A percentile compares a stretch with the other conserved stretches of the same genome.
These are phyloP conservation scores for Coccomyxa subellipsoidea DNA, from an alignment of 163 green algal genomes.

Conservation along the genomic window DNA sequence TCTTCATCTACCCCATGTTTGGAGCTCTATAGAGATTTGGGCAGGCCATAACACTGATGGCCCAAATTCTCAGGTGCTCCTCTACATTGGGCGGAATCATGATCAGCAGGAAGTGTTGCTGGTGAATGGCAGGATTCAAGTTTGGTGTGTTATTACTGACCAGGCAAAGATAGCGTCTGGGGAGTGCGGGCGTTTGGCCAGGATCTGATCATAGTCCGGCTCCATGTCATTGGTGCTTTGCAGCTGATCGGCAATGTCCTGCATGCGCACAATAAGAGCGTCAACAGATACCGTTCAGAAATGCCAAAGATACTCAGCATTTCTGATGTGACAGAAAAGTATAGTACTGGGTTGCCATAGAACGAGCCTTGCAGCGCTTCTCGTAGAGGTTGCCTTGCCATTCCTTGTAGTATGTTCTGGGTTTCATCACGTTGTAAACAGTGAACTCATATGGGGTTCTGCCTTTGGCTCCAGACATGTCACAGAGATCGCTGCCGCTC, in stretches of 20 bases:
- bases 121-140: no score
- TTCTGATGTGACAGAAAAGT: no score
- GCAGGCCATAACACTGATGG: no score
- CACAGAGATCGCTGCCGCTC: conserved; percentile 57
- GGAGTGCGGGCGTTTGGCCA: conserved; percentile 49
- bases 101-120: background rate
- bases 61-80: no score
- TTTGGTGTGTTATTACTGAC: no score
- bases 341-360: no score
- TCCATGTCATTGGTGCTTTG: conserved; percentile 47
- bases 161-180: conserved; percentile 52
- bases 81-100: no score
- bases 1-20: no score
- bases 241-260: conserved; percentile 60
- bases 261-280: no score
- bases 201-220: conserved; percentile 68
- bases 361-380: conserved; percentile 38
- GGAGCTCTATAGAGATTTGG: no score
- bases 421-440: conserved; percentile 71
- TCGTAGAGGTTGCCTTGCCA: conserved; percentile 59
- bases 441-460: conserved; percentile 44
- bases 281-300: no score
- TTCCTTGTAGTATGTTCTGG: conserved; percentile 47
- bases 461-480: conserved; percentile 50
- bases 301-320: no score